Base-by-base conservation (phyloP, 352 stramenopile genomes). In the Globisporangium cederbergense region DNA sequence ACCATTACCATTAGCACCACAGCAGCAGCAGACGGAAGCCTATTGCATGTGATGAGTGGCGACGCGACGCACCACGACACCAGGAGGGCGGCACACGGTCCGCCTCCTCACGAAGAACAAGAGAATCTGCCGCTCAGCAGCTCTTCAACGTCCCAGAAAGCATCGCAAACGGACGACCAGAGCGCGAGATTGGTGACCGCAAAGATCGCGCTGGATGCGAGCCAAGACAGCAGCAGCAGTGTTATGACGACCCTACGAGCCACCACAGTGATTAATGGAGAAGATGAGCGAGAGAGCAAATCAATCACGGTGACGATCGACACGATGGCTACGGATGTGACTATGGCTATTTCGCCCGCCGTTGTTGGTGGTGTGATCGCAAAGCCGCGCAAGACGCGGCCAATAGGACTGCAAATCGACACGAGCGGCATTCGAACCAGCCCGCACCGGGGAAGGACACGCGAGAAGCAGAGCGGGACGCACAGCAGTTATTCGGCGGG, bases 351-450 rank as follows among this genome's bases (percentile, higher is more conserved):
- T 8, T 42, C 51, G 14, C 51, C 51, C 9, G 16, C n/a, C 7
- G 49, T n/a, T 55, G 49, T 1, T 42, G 36, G 49, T 22, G 16
- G 25, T 55, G 51, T 7, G 16, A 9, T 57, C 5, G 7, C 1
- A 16, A 57, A 42, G 28, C 45, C 45, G 9, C 47, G 34, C 13
- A 56, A 38, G 20, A 58, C 58, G 7, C 16, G 14, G 22, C 16
- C 58, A 3, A 46, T 25, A 1, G 45, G 45, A 6, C 42, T 65
- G 50, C 60, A 40, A 14, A 65, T 65, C 40, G 60, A 65, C 49
- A 65, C 58, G 32, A n/a, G 18, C 22, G 59, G 22, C 9, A 32
- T 40, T 13, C 47, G 60, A 25, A 22, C n/a, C 34, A 65, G 49
- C 11, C 49, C 60, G 25, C 60, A 59, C 10, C 22, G 36, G 25